Base-by-base conservation (phyloP, 78 protist species). In the Tieghemostelium lacteum region DNA sequence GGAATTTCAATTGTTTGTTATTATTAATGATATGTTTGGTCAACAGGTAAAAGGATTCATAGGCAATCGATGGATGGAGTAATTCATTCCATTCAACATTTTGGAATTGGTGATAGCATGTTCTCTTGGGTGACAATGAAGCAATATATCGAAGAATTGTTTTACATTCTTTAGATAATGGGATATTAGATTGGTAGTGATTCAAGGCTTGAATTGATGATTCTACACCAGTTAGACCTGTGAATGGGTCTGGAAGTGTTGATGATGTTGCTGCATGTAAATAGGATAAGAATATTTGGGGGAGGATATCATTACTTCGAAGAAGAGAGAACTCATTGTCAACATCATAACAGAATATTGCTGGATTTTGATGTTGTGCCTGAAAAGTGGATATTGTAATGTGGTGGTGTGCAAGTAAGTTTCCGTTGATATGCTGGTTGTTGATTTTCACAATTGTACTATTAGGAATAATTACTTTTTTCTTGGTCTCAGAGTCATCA, bases 161-260 rank as follows among this genome's bases (percentile, higher is more conserved):
- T 2, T 29, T 6, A 29, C n/a, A 37, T 39, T 64, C 42, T 8
- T 8, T 3, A 37, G 72, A 14, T 3, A 37, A 64, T 5, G 14
- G 49, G 10, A 33, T 14, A 64, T 64, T 64, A 22, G 5, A 29
- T 39, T 37, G 42, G n/a, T 29, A 64, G 4, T 50, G 31, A 12
- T 64, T 40, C 3, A 64, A 50, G 8, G 14, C 3, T 5, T 10
- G 12, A 5, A 64, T 36, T 2, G 29, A 2, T 2, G 16, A n/a
- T 37, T 64, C 72, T 19, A 64, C 12, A 37, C 72, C 72, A 37
- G 72, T 34, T 37, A 37, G n/a, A 2, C 72, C 72, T 22, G 50
- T 33, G 12, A 64, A 64, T 37, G 72, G 72, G 37, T 64, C 72
- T 3, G 72, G 3, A 29, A 37, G 3, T 2, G 72, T 16, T 2